These are phyloP conservation scores for Picea abies DNA, from an alignment of 83 land plant genomes.

Conservation along the genomic window DNA sequence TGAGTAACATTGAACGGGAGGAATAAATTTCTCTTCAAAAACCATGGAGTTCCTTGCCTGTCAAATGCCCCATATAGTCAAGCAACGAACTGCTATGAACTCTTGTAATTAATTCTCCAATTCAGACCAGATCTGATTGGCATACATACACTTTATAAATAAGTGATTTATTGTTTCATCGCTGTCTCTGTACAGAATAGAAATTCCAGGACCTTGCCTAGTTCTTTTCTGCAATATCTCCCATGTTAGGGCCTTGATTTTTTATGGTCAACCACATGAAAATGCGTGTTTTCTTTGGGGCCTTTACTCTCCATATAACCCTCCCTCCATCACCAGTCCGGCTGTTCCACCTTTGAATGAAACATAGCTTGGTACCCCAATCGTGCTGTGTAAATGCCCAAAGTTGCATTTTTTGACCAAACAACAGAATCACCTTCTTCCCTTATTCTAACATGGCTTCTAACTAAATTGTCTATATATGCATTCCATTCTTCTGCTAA, in stretches of 20 bases:
- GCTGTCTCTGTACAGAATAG: too few species aligned
- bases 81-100: not conserved
- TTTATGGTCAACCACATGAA: not conserved
- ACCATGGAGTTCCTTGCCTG: not conserved
- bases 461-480: not conserved
- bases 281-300: not conserved
- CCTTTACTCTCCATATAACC: not conserved
- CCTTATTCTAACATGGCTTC: not conserved
- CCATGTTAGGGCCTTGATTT: not conserved
- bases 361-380: not conserved
- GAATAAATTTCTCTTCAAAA: not conserved
- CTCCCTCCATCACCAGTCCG: not conserved
- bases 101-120: not conserved
- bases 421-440: not conserved
- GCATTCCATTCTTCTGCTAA: too few species aligned
- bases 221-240: not conserved
- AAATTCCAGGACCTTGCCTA: too few species aligned
- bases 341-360: not conserved
- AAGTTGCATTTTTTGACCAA: not conserved
- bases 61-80: not conserved
- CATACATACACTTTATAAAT: not conserved
- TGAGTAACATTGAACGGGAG: not conserved
- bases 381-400: not conserved
- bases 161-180: too few species aligned
- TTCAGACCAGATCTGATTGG: not conserved